phyloP scores from a whole-genome alignment of 441 rosid genomes.

The Brassica hybrid region DNA sequence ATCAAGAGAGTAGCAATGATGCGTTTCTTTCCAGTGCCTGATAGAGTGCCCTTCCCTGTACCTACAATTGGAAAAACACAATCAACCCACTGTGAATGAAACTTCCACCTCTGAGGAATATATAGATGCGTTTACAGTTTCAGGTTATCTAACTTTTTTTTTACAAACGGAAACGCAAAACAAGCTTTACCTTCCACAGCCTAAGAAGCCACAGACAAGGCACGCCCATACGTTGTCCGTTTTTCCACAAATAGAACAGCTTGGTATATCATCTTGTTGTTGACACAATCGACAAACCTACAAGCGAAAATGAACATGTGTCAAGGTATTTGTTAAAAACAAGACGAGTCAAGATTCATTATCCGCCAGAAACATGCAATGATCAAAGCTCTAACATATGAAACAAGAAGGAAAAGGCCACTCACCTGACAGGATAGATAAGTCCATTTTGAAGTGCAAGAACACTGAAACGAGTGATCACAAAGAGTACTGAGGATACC shows the following conservation, averaged over 20 bases:
- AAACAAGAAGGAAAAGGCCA: conserved; percentile 16
- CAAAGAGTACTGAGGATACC: conserved; percentile 82
- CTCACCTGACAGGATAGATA: conserved; percentile 87
- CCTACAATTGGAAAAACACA: conserved; percentile 49
- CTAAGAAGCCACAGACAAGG: conserved; percentile 89
- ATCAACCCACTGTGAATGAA: background rate
- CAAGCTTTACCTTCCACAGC: conserved; percentile 84
- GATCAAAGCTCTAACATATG: background rate
- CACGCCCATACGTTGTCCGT: conserved; percentile 88
- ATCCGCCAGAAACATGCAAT: conserved; percentile 12
- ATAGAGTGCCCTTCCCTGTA: conserved; percentile 92
- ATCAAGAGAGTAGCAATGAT: conserved; percentile 88
- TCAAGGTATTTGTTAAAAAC: background rate
- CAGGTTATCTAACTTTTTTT: background rate
- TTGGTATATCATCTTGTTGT: conserved; percentile 78
- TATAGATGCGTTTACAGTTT: background rate
- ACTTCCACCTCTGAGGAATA: conserved; percentile 11
- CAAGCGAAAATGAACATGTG: conserved; percentile 3
- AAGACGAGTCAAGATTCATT: background rate
- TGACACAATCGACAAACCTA: conserved; percentile 94
- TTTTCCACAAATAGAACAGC: conserved; percentile 83
- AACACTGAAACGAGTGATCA: conserved; percentile 95
- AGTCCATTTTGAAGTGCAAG: conserved; percentile 95
- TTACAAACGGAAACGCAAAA: too few species aligned
- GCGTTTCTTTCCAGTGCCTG: conserved; percentile 87